Evolutionary conservation across 75 land plant genomes (phyloP).

Genomic region (Azolla pinnata): DNA sequence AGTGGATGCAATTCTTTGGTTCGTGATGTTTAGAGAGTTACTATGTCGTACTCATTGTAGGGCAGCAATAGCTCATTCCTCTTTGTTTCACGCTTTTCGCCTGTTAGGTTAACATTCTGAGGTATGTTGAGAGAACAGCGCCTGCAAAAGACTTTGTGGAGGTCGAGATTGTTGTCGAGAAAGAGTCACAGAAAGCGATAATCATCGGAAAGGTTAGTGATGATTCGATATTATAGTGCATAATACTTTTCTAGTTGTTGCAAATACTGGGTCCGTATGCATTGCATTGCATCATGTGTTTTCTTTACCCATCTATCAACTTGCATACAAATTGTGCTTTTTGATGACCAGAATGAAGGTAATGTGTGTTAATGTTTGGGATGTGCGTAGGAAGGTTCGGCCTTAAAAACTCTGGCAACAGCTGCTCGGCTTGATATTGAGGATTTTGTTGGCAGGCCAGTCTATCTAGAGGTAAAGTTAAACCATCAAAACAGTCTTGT

Average conservation of each 20-base stretch:
- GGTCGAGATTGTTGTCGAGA: slow-evolving; percentile 85
- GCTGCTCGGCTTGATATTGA: slow-evolving; percentile 97
- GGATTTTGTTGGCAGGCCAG: slow-evolving; percentile 84
- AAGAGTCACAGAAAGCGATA: slow-evolving; percentile 73
- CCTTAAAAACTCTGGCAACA: slow-evolving; percentile 78
- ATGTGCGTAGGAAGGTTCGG: slow-evolving; percentile 49
- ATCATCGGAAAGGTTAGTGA: slow-evolving; percentile 76
- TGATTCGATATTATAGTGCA: not conserved
- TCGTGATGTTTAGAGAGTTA: no score
- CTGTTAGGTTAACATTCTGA: slow-evolving; percentile 86
- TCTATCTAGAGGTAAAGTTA: slow-evolving; percentile 69
- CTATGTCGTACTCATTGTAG: not conserved
- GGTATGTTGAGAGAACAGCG: slow-evolving; percentile 60
- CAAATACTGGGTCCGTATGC: no score
- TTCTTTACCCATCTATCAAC: no score
- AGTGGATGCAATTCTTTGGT: no score
- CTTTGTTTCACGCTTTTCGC: not conserved
- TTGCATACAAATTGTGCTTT: no score
- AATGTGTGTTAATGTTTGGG: not conserved
- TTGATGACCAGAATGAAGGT: not conserved
- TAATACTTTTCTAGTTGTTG: not conserved
- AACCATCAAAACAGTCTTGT: not conserved
- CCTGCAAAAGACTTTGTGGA: slow-evolving; percentile 74
- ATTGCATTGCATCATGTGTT: no score
- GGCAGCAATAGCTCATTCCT: not conserved